Percentiles rank a stretch among this genome's conserved stretches.
Evolutionary conservation across 208 protist species (phyloP).

Genomic region (Crithidia bombi): DNA sequence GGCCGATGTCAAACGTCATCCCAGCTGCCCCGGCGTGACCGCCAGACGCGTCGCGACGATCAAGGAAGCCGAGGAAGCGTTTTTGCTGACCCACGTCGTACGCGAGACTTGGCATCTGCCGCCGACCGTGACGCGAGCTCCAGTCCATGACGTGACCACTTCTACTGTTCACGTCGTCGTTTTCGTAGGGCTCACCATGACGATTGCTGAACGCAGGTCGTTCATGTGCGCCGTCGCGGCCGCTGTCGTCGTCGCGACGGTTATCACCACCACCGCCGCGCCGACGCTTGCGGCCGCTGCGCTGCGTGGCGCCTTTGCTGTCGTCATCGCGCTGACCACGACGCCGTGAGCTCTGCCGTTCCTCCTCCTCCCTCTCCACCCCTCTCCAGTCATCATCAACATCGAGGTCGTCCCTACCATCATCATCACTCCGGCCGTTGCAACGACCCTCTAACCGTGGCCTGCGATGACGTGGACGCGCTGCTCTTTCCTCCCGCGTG

Average conservation of each 20-base stretch:
- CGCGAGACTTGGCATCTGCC: slow-evolving; percentile 23
- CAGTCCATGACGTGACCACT: slow-evolving; percentile 15
- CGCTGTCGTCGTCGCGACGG: not conserved
- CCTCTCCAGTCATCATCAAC: not conserved
- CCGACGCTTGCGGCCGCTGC: slow-evolving; percentile 17
- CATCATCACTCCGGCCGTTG: not conserved
- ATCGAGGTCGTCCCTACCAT: not conserved
- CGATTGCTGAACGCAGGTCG: not conserved
- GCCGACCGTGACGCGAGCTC: slow-evolving; percentile 29
- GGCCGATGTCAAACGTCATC: slow-evolving; percentile 27
- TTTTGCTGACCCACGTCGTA: slow-evolving; percentile 33
- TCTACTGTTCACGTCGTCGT: not conserved
- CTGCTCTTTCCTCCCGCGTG: not conserved
- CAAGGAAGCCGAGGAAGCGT: slow-evolving; percentile 26
- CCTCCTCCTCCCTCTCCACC: not conserved
- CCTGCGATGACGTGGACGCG: slow-evolving; percentile 17
- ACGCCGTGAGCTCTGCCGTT: not conserved
- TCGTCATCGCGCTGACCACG: not conserved
- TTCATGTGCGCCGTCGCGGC: not conserved
- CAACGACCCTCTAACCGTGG: not conserved
- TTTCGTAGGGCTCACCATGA: not conserved
- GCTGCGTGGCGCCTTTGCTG: not conserved
- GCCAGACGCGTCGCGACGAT: slow-evolving; percentile 22
- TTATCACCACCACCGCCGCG: not conserved
- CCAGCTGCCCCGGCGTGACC: not conserved